A percentile compares a stretch with the other conserved stretches of the same genome.
These are phyloP conservation scores for Epichloe gansuensis DNA, from an alignment of 2,329 filamentous ascomycete genomes.

Conservation along the genomic window DNA sequence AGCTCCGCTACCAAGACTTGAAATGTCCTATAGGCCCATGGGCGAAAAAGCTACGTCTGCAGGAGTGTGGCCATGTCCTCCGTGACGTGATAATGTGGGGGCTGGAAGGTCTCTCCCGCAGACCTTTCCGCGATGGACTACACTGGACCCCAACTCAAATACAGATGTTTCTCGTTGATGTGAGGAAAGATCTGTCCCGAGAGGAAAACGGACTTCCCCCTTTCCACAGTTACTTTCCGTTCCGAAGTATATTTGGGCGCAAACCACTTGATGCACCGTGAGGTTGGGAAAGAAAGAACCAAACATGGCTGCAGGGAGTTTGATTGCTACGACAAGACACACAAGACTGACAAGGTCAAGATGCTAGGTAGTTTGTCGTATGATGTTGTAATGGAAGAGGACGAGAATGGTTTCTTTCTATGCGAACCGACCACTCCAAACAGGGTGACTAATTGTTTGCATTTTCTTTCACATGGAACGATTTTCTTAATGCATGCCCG, in stretches of 20 bases:
- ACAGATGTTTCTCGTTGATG: conserved; percentile 30
- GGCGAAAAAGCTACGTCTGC: conserved; percentile 28
- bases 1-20: conserved; percentile 26
- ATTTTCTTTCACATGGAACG: no score
- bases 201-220: conserved; percentile 20
- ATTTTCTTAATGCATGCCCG: no score
- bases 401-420: no score
- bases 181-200: conserved; percentile 25
- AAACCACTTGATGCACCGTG: conserved; percentile 19
- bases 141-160: conserved; percentile 28
- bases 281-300: background rate
- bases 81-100: conserved; percentile 29
- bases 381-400: no score
- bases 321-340: no score
- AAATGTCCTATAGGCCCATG: conserved; percentile 38
- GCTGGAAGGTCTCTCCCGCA: conserved; percentile 24
- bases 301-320: background rate
- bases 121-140: conserved; percentile 26
- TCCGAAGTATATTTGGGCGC: conserved; percentile 24
- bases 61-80: conserved; percentile 33
- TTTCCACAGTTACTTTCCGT: conserved; percentile 28
- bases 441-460: no score
- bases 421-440: no score
- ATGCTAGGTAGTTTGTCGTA: no score
- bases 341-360: no score